Base-by-base conservation (phyloP, 2,329 filamentous ascomycete species). In the Pestalotiopsis sp. region DNA sequence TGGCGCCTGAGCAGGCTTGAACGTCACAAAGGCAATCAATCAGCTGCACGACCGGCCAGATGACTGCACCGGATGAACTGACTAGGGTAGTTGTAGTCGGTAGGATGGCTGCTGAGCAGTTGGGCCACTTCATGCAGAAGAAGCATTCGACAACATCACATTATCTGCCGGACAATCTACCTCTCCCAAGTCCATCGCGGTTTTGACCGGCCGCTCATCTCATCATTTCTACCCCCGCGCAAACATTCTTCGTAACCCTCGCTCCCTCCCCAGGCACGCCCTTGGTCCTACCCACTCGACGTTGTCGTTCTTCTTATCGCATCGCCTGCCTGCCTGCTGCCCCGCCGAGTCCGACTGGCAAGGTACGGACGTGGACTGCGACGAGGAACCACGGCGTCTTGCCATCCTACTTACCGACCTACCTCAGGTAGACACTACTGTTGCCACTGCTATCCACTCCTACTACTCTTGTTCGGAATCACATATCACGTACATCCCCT, bases 11-110 rank as follows among this genome's bases (percentile, higher is more conserved):
- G 57, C 23, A 23, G 25, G 25, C 27, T 12, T 5, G 27, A 62
- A 62, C 59, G 31, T 62, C 59, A 62, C 59, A 62, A 62, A 27
- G 59, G 27, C 27, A 27, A 27, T 25, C 59, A 52, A 61, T 62
- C 59, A 39, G 59, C 59, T 62, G 59, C 59, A 11, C 27, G 36
- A 17, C 59, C 14, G 59, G 59, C 59, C 59, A 62, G 25, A 62
- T 62, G 59, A 62, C 59, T 39, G 59, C 5, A 36, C 59, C 20
- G 25, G 31, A 62, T 36, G 23, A 17, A 59, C 59, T 39, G 23
- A 62, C 20, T n/a, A 52, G 17, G 17, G 45, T n/a, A 52, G 17
- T 20, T 52, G 20, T n/a, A 9, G 14, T 52, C 9, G 45, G 45
- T 20, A 52, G 20, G 3, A 20, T 52, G 20, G 6, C 17, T 36